Evolutionary conservation across 2,329 filamentous ascomycete species (phyloP), one percentile per base, ranked within the genome.

Genomic region (Colletotrichum sp.): DNA sequence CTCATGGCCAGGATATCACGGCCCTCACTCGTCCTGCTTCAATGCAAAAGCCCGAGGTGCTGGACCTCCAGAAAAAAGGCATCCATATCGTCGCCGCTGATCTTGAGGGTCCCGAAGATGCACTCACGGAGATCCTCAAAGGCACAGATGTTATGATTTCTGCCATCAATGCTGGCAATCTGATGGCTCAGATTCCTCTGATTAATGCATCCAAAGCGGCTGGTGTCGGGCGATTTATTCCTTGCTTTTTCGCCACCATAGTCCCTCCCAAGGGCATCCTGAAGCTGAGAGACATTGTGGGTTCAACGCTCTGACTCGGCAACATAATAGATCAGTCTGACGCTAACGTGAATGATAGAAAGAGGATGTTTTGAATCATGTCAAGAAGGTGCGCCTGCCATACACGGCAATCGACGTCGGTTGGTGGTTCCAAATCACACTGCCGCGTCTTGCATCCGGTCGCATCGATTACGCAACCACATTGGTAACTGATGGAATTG

Each of bases 221-320:
- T 5, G 87, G 88, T 1, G 85, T 90, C 18, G 84, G 86, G 74
- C 85, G 90, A 60, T 91, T 90, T 77, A 84, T 91, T 32, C 89
- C 89, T 5, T 88, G 87, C 77, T 85, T 84, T 68, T 90, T 88
- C 74, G 85, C 84, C 21, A 86, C 88, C 0, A 81, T 88, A 18
- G 80, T 84, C 1, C 85, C 65, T 21, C 65, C 65, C 18, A 83
- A 85, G 24, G 55, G 55, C 9, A n/a, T 58, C 9, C 8, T 58
- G 15, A 30, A 26, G 21, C 55, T 58, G 15, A 26, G 55, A 30
- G 55, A 58, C 3, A 58, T 58, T 24, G 55, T 58, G 55, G 3
- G 55, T 30, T 16, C 1, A 12, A 1, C 55, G 2, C 2, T 0
- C 16, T 58, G 24, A 13, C 10, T 21, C 6, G 6, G 9, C 3